Conservation (phyloP, 495 filamentous ascomycete species). For the Podospora anserina region DNA sequence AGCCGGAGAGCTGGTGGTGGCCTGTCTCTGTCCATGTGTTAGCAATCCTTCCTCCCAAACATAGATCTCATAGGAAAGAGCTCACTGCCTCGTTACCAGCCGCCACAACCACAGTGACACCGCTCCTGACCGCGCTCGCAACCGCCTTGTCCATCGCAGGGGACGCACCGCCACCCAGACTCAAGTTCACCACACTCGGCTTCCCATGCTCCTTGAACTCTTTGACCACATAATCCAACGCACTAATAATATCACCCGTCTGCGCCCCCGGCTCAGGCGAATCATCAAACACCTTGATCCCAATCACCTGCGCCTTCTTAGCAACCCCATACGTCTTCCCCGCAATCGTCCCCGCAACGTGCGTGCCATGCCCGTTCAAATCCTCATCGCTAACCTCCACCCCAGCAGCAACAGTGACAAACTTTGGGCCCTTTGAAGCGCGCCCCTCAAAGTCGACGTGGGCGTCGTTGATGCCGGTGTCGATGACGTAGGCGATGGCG, state of each 20-base stretch:
- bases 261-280: slow-evolving; percentile 8
- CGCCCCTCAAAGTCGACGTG: slow-evolving; percentile 38
- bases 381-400: slow-evolving; percentile 42
- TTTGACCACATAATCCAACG: slow-evolving; percentile 14
- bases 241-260: slow-evolving; percentile 18
- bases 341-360: slow-evolving; percentile 46
- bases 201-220: slow-evolving; percentile 18
- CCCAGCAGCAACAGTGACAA: slow-evolving; percentile 23
- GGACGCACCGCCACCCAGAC: slow-evolving; percentile 48
- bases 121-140: slow-evolving; percentile 40
- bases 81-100: slow-evolving; percentile 41
- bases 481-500: slow-evolving; percentile 55
- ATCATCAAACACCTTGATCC: slow-evolving; percentile 46
- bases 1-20: slow-evolving; percentile 43
- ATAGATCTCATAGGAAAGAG: neutral
- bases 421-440: slow-evolving; percentile 35
- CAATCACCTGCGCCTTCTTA: slow-evolving; percentile 38
- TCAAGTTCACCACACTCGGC: slow-evolving; percentile 49
- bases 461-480: slow-evolving; percentile 41
- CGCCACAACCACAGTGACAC: slow-evolving; percentile 47
- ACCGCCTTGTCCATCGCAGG: slow-evolving; percentile 46
- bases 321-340: slow-evolving; percentile 45
- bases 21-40: slow-evolving; percentile 26
- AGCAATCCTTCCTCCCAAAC: neutral
- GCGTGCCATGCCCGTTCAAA: slow-evolving; percentile 39